Evolutionary conservation across 1,284 basidiomycete genomes (phyloP), one percentile per base, ranked within the genome.

Genomic region (Microbotryomycetes sp.): DNA sequence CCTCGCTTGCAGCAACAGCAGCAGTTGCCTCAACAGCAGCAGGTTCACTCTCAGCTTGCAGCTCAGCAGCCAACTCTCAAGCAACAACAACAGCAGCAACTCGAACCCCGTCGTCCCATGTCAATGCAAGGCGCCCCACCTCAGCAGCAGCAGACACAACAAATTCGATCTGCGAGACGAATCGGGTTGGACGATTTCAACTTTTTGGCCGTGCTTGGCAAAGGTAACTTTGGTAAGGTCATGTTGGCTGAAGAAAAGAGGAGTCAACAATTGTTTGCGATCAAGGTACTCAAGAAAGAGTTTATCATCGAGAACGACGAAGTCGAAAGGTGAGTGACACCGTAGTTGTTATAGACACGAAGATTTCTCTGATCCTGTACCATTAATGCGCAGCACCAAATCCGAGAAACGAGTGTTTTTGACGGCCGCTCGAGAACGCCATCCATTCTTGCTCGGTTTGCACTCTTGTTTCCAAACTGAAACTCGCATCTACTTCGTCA

Each of bases 391-490:
- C 28, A 96, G 94, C 73, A 98, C 96, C 47, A 93, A 96, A 69
- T 98, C 96, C 4, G 96, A 99, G 77, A 99, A 98, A 79, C 88
- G 96, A 28, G 96, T 99, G 22, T 97, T 97, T 80, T 79, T 98
- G 63, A 87, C 94, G 5, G 96, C 94, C 25, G 93, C 96, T 12
- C 84, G 89, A 59, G 93, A 98, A 77, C 85, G 92, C 12, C 96
- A 99, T 79, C 96, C 96, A 0, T 99, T 99, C 84, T 80, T 99
- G 54, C 86, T 99, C 63, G 90, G 89, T 16, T 79, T 98, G 54
- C 96, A 98, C 76, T 98, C 94, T 19, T 98, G 96, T 81, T 99
- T 99, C 86, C 96, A 99, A 79, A 98, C 96, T 6, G 94, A 98
- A 78, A 98, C 96, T 15, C 88, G 96, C 29, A 89, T 89, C 30